Evolutionary conservation across 2,329 filamentous ascomycete species (phyloP), one percentile per base, ranked within the genome.

Genomic region (Exophiala viscosa): DNA sequence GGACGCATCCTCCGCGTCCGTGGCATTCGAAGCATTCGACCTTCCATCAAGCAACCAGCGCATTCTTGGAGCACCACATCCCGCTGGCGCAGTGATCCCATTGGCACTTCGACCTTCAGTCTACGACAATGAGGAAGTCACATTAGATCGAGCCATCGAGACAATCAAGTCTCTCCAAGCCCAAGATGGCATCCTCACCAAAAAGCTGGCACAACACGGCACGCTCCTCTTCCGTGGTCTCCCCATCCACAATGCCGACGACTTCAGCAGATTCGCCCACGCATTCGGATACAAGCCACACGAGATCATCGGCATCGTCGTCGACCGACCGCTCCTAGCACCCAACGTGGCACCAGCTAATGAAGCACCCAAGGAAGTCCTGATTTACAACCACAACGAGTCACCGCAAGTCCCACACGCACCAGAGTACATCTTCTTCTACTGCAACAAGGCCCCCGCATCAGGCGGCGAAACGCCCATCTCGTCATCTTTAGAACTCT

Each of bases 361-460:
- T 50, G 73, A 77, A 60, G 68, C 74, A 2, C 73, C 75, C 1
- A 75, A 75, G 56, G 69, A 75, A 44, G 72, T 76, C 1, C 64
- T 72, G 6, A 76, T 78, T 36, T 77, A 76, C 60, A 77, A 70
- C 57, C 76, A 78, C 63, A 79, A 78, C 54, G 76, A 79, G 56
- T 77, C 73, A 0, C 73, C 73, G 0, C 75, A 77, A 55, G 75
- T 77, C 0, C 76, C 76, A 1, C 76, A 78, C 52, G 73, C 75
- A 0, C 76, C 76, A 0, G 76, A 74, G 54, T 78, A 78, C 52
- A 73, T 78, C 44, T 76, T 78, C 60, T 77, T 78, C 65, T 77
- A 77, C 42, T 62, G 66, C 1, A 70, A 77, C 51, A 64, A 62
- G 5, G 72, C 66, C 0, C 70, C 73, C 0, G 41, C 34, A 1